Conservation (phyloP, 192 early-diverging fungal species). For the Coemansia sp. region DNA sequence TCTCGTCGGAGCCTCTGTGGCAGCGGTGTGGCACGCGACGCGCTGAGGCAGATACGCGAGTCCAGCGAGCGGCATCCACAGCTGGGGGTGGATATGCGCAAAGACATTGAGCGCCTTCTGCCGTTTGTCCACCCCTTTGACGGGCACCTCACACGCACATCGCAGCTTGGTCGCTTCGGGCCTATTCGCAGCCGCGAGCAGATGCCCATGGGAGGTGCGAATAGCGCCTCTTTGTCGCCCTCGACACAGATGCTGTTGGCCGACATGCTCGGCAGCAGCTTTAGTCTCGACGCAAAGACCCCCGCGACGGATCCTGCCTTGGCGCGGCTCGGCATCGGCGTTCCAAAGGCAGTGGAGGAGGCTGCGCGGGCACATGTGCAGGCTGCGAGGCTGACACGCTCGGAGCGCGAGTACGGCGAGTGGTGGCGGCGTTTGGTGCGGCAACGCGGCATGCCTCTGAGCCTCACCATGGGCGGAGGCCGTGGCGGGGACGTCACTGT, state of each 20-base stretch:
- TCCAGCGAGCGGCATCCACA: conserved; percentile 22
- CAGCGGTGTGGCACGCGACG: conserved; percentile 30
- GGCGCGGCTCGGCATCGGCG: conserved; percentile 10
- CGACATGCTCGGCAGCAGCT: conserved; percentile 14
- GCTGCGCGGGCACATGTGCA: conserved; percentile 13
- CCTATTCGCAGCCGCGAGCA: conserved; percentile 15
- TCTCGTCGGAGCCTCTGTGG: not conserved
- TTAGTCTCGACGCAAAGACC: not conserved
- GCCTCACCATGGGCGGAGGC: conserved; percentile 29
- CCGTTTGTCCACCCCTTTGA: conserved; percentile 45
- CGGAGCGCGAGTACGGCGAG: conserved; percentile 49
- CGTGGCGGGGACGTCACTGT: conserved; percentile 32
- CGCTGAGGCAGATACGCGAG: conserved; percentile 31
- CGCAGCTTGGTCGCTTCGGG: conserved; percentile 26
- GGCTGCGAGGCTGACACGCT: conserved; percentile 19
- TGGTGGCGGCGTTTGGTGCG: conserved; percentile 46
- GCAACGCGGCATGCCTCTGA: conserved; percentile 35
- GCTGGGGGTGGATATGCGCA: conserved; percentile 13
- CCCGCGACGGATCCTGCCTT: not conserved
- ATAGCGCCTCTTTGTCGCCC: conserved; percentile 1
- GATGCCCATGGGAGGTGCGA: not conserved
- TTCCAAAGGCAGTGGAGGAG: conserved; percentile 15
- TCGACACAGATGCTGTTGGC: conserved; percentile 23
- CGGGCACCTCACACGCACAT: conserved; percentile 32
- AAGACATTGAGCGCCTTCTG: conserved; percentile 14